phyloP scores from a whole-genome alignment of 345 rosid genomes.

The Citrus sinensis region DVS_A1.0 CM039164.1:10506001-10506500 shows the following conservation, averaged over 20 bases:
- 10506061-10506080: background rate
- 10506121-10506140: too few species aligned
- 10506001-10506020: background rate
- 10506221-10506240: background rate
- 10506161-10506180: background rate
- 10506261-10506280: background rate
- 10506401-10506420: conserved; percentile 39
- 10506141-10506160: background rate
- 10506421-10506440: conserved; percentile 48
- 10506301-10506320: background rate
- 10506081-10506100: background rate
- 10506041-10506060: background rate
- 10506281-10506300: conserved; percentile 1
- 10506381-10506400: conserved; percentile 6
- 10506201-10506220: background rate
- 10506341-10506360: background rate
- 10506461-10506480: conserved; percentile 44
- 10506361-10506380: background rate
- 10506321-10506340: conserved; percentile 6
- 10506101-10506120: background rate
- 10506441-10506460: conserved; percentile 33
- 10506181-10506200: background rate
- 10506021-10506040: background rate
- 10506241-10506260: background rate
- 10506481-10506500: conserved; percentile 91